Evolutionary conservation across 805 yeast species (phyloP).

Genomic region (Saccharomyces eubayanus): DNA sequence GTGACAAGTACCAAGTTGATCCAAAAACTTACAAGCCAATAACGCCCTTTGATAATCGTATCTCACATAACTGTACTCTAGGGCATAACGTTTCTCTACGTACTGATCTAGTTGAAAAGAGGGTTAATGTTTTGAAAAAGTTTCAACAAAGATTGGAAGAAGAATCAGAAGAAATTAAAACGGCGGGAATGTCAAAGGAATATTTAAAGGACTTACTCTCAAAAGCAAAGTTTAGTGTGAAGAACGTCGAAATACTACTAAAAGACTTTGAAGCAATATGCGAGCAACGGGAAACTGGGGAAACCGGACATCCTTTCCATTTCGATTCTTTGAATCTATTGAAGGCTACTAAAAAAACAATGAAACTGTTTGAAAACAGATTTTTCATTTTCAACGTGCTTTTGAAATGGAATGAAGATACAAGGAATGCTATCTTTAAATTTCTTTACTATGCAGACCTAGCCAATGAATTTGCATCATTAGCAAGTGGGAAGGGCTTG

Average conservation of each 20-base stretch:
- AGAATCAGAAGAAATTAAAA: slow-evolving; percentile 22
- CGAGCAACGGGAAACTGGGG: slow-evolving; percentile 1
- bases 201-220: slow-evolving; percentile 9
- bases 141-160: slow-evolving; percentile 41
- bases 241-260: slow-evolving; percentile 13
- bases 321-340: not conserved
- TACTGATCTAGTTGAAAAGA: slow-evolving; percentile 10
- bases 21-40: slow-evolving; percentile 30
- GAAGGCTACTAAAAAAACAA: slow-evolving; percentile 30
- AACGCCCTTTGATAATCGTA: slow-evolving; percentile 43
- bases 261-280: slow-evolving; percentile 16
- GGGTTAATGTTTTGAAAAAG: slow-evolving; percentile 22
- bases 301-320: not conserved
- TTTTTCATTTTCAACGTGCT: slow-evolving; percentile 66
- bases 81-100: slow-evolving; percentile 18
- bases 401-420: slow-evolving; percentile 68
- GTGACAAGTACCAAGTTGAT: slow-evolving; percentile 35
- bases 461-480: slow-evolving; percentile 37
- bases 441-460: slow-evolving; percentile 45
- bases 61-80: slow-evolving; percentile 58
- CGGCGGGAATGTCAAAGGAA: slow-evolving; percentile 19
- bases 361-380: slow-evolving; percentile 44
- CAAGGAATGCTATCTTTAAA: slow-evolving; percentile 54
- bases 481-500: slow-evolving; percentile 42
- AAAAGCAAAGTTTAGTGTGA: slow-evolving; percentile 10